Percentiles rank a stretch among this genome's conserved stretches.
phyloP scores from a whole-genome alignment of 371 early-diverging fungal genomes.

The Syncephalastrum monosporum region DNA sequence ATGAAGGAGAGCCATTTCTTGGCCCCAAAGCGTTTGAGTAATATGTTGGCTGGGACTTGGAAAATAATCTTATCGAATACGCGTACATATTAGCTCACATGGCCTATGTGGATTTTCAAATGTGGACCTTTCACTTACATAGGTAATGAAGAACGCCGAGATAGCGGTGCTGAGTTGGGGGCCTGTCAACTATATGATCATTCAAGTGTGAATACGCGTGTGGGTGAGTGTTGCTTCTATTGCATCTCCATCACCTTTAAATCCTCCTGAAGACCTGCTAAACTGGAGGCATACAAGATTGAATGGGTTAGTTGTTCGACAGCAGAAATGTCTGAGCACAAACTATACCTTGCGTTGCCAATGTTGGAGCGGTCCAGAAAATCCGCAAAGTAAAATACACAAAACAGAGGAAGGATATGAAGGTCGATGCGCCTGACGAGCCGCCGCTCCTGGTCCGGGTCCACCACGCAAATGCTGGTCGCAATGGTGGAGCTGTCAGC shows the following conservation, averaged over 20 bases:
- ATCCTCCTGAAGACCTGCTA: constrained; percentile 22
- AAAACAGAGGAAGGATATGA: constrained; percentile 42
- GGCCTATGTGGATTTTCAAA: background rate
- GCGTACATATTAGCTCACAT: background rate
- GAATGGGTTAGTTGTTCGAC: no score
- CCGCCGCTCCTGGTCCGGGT: constrained; percentile 1
- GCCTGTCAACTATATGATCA: constrained; percentile 19
- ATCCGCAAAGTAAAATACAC: constrained; percentile 45
- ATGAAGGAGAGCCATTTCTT: constrained; percentile 41
- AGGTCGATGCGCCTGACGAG: constrained; percentile 31
- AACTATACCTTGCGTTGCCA: constrained; percentile 22
- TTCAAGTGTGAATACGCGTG: background rate
- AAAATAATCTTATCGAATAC: constrained; percentile 31
- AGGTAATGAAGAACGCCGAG: constrained; percentile 41
- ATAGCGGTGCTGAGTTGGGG: constrained; percentile 23
- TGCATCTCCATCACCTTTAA: constrained; percentile 8
- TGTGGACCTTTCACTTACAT: constrained; percentile 20
- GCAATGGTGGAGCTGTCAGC: no score
- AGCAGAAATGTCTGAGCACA: background rate
- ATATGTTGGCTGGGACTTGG: constrained; percentile 44
- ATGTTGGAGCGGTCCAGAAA: constrained; percentile 22
- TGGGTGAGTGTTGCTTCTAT: background rate
- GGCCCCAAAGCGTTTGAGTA: constrained; percentile 34
- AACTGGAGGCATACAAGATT: constrained; percentile 6
- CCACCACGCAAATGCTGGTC: no score